Conservation (phyloP, 345 rosid species). For the Garcia nutans region DNA sequence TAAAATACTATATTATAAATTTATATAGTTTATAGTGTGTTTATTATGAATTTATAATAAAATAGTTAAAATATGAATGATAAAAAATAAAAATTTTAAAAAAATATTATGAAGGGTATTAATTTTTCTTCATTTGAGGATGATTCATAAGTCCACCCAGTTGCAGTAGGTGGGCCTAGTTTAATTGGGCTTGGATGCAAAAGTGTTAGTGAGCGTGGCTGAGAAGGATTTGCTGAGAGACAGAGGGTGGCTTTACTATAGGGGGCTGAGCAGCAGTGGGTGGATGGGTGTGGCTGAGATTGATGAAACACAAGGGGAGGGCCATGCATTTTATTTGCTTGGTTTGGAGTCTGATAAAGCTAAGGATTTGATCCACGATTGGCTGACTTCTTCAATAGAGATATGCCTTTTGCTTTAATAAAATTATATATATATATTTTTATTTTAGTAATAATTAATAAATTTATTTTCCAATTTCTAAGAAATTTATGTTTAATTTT, state of each 20-base stretch:
- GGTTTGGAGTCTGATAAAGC: slow-evolving; percentile 38
- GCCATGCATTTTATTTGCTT: slow-evolving; percentile 14
- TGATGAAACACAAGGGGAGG: slow-evolving; percentile 14
- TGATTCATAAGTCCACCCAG: slow-evolving; percentile 26
- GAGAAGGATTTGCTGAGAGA: slow-evolving; percentile 25
- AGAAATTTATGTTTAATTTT: too few species aligned
- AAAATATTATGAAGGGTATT: too few species aligned
- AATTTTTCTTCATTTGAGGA: too few species aligned
- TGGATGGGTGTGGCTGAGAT: slow-evolving; percentile 34
- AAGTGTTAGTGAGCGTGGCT: slow-evolving; percentile 21
- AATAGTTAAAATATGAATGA: too few species aligned
- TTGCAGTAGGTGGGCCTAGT: slow-evolving; percentile 3
- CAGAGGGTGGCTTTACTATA: slow-evolving; percentile 25
- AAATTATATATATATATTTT: too few species aligned
- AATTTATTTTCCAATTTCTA: too few species aligned
- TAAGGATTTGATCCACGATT: slow-evolving; percentile 31
- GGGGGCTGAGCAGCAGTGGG: slow-evolving; percentile 21
- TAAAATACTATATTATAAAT: too few species aligned
- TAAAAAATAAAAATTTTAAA: too few species aligned
- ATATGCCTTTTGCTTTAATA: slow-evolving; percentile 24
- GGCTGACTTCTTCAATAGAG: slow-evolving; percentile 38
- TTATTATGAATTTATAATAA: too few species aligned
- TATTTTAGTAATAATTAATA: too few species aligned
- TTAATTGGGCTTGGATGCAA: slow-evolving; percentile 15
- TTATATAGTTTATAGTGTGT: too few species aligned